Evolutionary conservation across 2,329 filamentous ascomycete genomes (phyloP).

Genomic region (Fusarium sterilihyphosum): DNA sequence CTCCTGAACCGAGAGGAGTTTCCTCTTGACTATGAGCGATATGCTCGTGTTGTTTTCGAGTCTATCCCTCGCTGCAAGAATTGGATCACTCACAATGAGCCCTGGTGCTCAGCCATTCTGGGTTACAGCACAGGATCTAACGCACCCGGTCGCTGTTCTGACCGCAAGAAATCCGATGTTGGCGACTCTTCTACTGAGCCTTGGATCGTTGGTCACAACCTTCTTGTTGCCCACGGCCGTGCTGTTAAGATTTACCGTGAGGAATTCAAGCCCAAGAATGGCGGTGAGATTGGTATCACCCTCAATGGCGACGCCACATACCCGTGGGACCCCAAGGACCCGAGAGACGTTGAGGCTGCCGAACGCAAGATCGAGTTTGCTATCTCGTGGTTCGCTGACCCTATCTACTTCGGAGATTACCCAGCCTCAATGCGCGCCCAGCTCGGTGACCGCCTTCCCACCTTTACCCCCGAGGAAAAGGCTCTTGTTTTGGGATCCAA

Average conservation of each 20-base stretch:
- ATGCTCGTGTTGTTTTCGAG: constrained; percentile 79
- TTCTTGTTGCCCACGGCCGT: constrained; percentile 81
- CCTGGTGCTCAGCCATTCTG: constrained; percentile 84
- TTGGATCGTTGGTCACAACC: constrained; percentile 84
- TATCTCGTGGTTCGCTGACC: constrained; percentile 89
- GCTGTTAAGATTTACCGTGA: constrained; percentile 86
- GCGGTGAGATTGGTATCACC: constrained; percentile 86
- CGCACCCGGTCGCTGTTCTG: constrained; percentile 83
- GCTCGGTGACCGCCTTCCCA: constrained; percentile 79
- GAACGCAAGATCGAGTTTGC: constrained; percentile 87
- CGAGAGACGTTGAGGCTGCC: constrained; percentile 77
- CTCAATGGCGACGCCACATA: constrained; percentile 86
- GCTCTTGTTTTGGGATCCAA: constrained; percentile 85
- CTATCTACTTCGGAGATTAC: constrained; percentile 86
- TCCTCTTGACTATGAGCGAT: constrained; percentile 81
- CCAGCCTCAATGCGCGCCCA: constrained; percentile 85
- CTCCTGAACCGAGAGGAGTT: constrained; percentile 85
- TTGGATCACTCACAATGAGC: constrained; percentile 94
- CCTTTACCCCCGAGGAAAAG: constrained; percentile 76
- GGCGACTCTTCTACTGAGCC: constrained; percentile 82
- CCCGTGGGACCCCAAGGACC: constrained; percentile 83
- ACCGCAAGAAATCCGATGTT: constrained; percentile 74
- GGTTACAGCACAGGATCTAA: constrained; percentile 82
- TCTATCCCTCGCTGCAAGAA: constrained; percentile 80
- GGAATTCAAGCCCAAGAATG: constrained; percentile 77